Base-by-base conservation (phyloP, 2,329 filamentous ascomycete species). In the Mariannaea sp. region DNA sequence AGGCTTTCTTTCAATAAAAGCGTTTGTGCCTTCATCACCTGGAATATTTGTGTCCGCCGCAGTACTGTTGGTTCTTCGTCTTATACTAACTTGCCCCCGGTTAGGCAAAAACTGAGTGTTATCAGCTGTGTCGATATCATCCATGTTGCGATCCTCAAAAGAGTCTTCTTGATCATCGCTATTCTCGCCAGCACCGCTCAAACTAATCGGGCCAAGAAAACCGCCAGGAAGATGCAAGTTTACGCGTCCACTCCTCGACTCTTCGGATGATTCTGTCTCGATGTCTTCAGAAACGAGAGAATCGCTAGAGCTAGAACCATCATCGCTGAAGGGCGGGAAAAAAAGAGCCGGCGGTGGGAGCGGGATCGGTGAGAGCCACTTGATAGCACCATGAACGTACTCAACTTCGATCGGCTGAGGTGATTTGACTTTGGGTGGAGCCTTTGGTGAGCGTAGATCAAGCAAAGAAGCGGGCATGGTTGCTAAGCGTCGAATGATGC, bases 271-370 rank as follows among this genome's bases (percentile, higher is more conserved):
- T 12, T 65, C 58, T 1, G 65, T 53, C 7, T 70, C 68, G 7
- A 69, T 68, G 3, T 60, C 58, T 0, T 72, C 67, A 0, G 65
- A 69, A 7, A 49, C 57, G 5, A 54, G 53, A 2, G 62, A 65
- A 0, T 72, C 72, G 3, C 70, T 67, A 1, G 60, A 64, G 4
- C 70, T 69, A 3, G 69, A 73, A 5, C 70, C 76, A 6, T 68
- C 76, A 8, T 72, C 65, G 55, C 76, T 80, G 36, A 79, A 76
- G 0, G 75, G 75, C 0, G 76, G 76, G 59, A 79, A 77, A 64
- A 80, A 83, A 53, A 79, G 77, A 3, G 76, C 73, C 0, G 81
- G 79, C 0, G 80, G 80, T 0, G 81, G 81, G 0, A 84, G 71
- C 1, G 78, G 68, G 0, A 77, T 72, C 0, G 81, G 80, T 0